Base-by-base conservation (phyloP, 805 yeast species). In the Candida chilensis region DNA sequence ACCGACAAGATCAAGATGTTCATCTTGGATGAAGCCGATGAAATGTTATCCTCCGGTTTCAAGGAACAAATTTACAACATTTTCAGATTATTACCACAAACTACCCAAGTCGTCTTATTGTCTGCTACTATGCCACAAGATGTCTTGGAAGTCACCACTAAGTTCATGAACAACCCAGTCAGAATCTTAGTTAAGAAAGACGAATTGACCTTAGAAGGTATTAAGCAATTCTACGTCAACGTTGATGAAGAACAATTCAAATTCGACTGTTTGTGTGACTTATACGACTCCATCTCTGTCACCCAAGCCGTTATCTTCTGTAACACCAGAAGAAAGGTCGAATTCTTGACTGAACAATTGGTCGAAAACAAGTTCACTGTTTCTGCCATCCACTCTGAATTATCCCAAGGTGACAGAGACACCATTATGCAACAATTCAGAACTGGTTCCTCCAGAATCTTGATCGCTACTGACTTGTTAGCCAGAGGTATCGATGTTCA, bases 401-500 rank as follows among this genome's bases (percentile, higher is more conserved):
- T 92, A 82, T 76, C 82, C 41, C 98, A 90, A 66, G 75, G 71
- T 44, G 96, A 90, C 53, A 78, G 98, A 65, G 96, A 88, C 57
- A 69, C 76, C 50, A 80, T 92, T 54, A 92, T 90, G 98, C 76
- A 80, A 54, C 96, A 90, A 61, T 90, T 90, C 67, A 74, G 98
- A 59, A 74, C 87, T 30, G 97, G 97, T 35, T 79, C 86, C 38
- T 85, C 96, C 21, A 75, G 97, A 54, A 90, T 90, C 32, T 68
- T 90, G 51, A 90, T 88, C 43, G 74, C 95, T 21, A 88, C 97
- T 32, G 96, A 88, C 60, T 83, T 88, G 40, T 85, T 88, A 78
- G 96, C 97, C 22, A 78, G 97, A 64, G 97, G 97, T 61, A 88
- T 88, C 43, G 97, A 88, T 64, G 96, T 88, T 32, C 97, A 88